Evolutionary conservation across 2,329 filamentous ascomycete genomes (phyloP).

Genomic region (Verticillium tricorpus): DNA sequence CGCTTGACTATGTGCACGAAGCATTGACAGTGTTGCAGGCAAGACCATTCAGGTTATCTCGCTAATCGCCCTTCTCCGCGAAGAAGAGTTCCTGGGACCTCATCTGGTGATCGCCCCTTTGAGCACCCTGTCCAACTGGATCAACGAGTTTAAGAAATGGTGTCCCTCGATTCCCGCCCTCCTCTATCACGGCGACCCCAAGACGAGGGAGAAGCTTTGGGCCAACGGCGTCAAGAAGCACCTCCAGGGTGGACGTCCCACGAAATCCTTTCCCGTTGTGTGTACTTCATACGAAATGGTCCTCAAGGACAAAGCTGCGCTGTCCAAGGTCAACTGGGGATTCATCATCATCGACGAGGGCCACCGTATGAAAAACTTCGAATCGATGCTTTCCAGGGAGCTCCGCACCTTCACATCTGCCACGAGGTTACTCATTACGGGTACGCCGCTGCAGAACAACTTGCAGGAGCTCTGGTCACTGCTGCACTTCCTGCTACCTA

Average conservation of each 20-base stretch:
- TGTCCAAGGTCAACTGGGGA: slow-evolving; percentile 87
- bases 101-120: slow-evolving; percentile 88
- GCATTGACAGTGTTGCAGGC: slow-evolving; percentile 37
- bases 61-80: slow-evolving; percentile 79
- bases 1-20: background rate
- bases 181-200: slow-evolving; percentile 83
- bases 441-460: slow-evolving; percentile 94
- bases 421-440: slow-evolving; percentile 87
- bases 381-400: slow-evolving; percentile 86
- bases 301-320: slow-evolving; percentile 77
- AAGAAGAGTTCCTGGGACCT: slow-evolving; percentile 81
- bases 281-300: slow-evolving; percentile 97
- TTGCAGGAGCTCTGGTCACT: slow-evolving; percentile 92
- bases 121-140: slow-evolving; percentile 93
- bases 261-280: slow-evolving; percentile 76
- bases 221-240: slow-evolving; percentile 65
- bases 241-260: slow-evolving; percentile 55
- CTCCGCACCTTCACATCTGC: slow-evolving; percentile 85
- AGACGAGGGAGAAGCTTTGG: slow-evolving; percentile 73
- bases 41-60: slow-evolving; percentile 93
- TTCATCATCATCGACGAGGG: slow-evolving; percentile 99
- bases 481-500: slow-evolving; percentile 86
- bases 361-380: slow-evolving; percentile 94
- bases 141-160: slow-evolving; percentile 89
- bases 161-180: slow-evolving; percentile 83